A percentile compares a stretch with the other conserved stretches of the same genome.
Evolutionary conservation across 2,329 filamentous ascomycete species (phyloP).

Genomic region (Fusarium odoratissimum): DNA sequence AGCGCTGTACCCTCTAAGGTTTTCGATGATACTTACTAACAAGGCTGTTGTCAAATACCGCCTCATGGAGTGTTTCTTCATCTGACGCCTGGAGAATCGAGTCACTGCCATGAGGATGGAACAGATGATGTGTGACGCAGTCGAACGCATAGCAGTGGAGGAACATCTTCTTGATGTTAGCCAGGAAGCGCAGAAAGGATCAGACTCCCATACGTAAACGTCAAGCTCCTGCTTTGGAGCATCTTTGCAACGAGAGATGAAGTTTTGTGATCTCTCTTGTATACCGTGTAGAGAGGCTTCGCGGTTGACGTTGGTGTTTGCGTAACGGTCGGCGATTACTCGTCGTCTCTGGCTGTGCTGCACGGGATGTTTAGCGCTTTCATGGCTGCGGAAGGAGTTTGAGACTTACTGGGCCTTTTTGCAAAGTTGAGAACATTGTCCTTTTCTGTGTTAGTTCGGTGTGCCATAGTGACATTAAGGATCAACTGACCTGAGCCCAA

Average conservation of each 20-base stretch:
- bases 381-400: accelerated
- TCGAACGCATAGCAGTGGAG: slow-evolving; percentile 35
- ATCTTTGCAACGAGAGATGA: slow-evolving; percentile 15
- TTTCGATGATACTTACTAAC: neutral
- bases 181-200: accelerated
- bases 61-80: slow-evolving; percentile 22
- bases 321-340: slow-evolving; percentile 31
- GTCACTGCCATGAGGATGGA: slow-evolving; percentile 30
- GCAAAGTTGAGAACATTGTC: slow-evolving; percentile 29
- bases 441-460: neutral
- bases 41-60: slow-evolving; percentile 27
- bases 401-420: slow-evolving; percentile 15
- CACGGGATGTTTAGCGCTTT: neutral
- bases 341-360: slow-evolving; percentile 30
- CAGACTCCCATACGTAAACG: slow-evolving; percentile 6
- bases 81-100: slow-evolving; percentile 16
- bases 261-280: slow-evolving; percentile 24
- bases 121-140: slow-evolving; percentile 25
- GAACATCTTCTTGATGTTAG: slow-evolving; percentile 2
- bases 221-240: slow-evolving; percentile 17
- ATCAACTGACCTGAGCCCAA: slow-evolving; percentile 7
- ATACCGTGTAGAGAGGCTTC: slow-evolving; percentile 16
- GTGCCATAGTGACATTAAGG: accelerated
- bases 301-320: slow-evolving; percentile 29
- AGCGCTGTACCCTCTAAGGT: accelerated